Percentiles rank a stretch among this genome's conserved stretches.
These are phyloP conservation scores for Anethum foeniculum DNA, from an alignment of 140 eudicot species.

Conservation along the genomic window DNA sequence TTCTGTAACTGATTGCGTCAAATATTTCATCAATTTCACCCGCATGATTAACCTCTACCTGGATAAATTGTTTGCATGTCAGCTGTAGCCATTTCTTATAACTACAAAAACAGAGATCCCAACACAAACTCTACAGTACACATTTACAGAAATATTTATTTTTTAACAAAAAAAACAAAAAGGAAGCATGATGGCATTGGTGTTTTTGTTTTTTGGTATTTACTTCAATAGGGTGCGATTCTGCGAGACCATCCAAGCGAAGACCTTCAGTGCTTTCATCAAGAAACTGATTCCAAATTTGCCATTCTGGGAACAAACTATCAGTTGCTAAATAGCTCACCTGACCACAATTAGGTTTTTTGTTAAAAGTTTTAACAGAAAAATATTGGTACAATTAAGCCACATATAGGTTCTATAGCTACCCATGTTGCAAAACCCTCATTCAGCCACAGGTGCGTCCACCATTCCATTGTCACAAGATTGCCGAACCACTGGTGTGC, in stretches of 20 bases:
- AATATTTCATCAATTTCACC: conserved; percentile 88
- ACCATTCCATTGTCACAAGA: conserved; percentile 99
- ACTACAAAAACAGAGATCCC: background rate
- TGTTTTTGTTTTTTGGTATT: background rate
- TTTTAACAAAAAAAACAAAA: background rate
- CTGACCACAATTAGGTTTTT: conserved; percentile 28
- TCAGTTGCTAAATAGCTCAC: conserved; percentile 90
- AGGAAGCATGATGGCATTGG: background rate
- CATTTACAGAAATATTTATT: background rate
- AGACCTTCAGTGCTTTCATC: conserved; percentile 90
- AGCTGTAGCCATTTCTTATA: background rate
- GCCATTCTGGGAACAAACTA: conserved; percentile 92
- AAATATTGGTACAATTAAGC: conserved; percentile 9
- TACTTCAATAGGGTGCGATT: conserved; percentile 99
- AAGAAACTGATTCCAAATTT: conserved; percentile 97
- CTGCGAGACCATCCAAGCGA: conserved; percentile 90
- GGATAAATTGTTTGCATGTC: conserved; percentile 14
- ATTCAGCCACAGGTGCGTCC: conserved; percentile 98
- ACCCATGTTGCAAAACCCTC: conserved; percentile 99
- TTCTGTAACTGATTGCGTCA: conserved; percentile 91
- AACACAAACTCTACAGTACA: background rate
- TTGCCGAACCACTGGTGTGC: conserved; percentile 99
- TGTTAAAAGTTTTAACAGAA: background rate
- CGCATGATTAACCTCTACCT: conserved; percentile 95
- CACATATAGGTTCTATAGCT: background rate